A percentile compares a stretch with the other conserved stretches of the same genome.
These are phyloP conservation scores for Bremia lactucae DNA, from an alignment of 352 stramenopile species.

Conservation along the genomic window DNA sequence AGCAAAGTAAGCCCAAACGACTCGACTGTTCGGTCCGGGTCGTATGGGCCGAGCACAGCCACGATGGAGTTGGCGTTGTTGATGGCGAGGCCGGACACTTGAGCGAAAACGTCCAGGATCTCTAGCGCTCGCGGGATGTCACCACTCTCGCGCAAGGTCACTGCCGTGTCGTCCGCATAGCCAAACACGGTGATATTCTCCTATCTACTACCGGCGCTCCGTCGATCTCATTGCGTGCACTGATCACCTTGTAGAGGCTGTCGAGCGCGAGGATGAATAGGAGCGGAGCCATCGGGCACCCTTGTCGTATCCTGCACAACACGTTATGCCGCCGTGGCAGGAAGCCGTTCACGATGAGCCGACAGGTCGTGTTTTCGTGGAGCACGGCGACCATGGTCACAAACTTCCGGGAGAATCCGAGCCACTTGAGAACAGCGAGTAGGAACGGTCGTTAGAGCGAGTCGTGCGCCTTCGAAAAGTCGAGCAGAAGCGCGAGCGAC, in stretches of 20 bases:
- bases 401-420: constrained; percentile 1
- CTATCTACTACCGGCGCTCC: not conserved
- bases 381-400: not conserved
- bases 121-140: not conserved
- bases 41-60: not conserved
- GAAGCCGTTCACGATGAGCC: constrained; percentile 4
- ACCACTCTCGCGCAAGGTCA: too few species aligned
- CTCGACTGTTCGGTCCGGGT: too few species aligned
- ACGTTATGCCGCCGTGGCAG: not conserved
- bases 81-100: not conserved
- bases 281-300: constrained; percentile 1
- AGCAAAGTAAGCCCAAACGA: not conserved
- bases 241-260: not conserved
- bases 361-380: not conserved
- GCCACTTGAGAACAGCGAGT: too few species aligned
- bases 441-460: too few species aligned
- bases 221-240: not conserved
- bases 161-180: constrained; percentile 7
- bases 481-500: too few species aligned
- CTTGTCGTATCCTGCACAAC: constrained; percentile 1
- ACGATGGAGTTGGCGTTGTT: constrained; percentile 1
- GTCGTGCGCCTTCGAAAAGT: too few species aligned
- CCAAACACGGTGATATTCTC: not conserved
- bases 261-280: constrained; percentile 5
- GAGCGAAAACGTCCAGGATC: not conserved